Evolutionary conservation across 257 asterid species (phyloP).

Genomic region (Datura wrightii): DNA sequence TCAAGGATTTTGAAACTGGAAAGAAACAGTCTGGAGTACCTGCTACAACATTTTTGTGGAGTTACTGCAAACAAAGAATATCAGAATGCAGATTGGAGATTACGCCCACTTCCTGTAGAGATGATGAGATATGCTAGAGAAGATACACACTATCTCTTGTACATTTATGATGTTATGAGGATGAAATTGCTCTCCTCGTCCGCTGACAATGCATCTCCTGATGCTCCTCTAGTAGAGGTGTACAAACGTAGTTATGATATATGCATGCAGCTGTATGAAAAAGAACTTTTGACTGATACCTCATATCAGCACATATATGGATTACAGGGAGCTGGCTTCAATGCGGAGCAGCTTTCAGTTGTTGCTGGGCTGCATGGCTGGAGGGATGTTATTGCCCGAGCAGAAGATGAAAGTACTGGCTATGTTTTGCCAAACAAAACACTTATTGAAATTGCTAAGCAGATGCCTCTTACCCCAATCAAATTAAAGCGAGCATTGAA

Average conservation of each 20-base stretch:
- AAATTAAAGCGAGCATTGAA: conserved; percentile 68
- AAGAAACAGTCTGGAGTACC: conserved; percentile 83
- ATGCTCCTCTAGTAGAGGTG: conserved; percentile 83
- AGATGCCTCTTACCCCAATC: conserved; percentile 74
- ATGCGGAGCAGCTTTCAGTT: conserved; percentile 90
- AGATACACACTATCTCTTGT: conserved; percentile 93
- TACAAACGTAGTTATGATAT: conserved; percentile 88
- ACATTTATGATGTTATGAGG: conserved; percentile 88
- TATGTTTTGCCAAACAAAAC: conserved; percentile 85
- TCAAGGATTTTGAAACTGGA: conserved; percentile 94
- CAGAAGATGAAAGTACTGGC: conserved; percentile 99
- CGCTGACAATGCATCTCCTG: conserved; percentile 65
- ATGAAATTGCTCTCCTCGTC: conserved; percentile 52
- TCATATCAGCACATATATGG: conserved; percentile 91
- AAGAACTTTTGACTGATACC: conserved; percentile 85
- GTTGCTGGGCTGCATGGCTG: conserved; percentile 93
- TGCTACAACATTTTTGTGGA: conserved; percentile 86
- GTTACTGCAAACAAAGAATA: conserved; percentile 93
- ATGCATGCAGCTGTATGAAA: conserved; percentile 87
- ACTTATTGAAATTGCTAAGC: conserved; percentile 93
- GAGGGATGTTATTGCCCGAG: conserved; percentile 96
- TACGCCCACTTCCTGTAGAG: conserved; percentile 88
- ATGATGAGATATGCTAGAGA: conserved; percentile 98
- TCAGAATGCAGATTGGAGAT: conserved; percentile 99
- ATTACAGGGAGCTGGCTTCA: conserved; percentile 77